Evolutionary conservation across 768 basidiomycete species (phyloP).

Genomic region (Termitomyces titanicus): DNA sequence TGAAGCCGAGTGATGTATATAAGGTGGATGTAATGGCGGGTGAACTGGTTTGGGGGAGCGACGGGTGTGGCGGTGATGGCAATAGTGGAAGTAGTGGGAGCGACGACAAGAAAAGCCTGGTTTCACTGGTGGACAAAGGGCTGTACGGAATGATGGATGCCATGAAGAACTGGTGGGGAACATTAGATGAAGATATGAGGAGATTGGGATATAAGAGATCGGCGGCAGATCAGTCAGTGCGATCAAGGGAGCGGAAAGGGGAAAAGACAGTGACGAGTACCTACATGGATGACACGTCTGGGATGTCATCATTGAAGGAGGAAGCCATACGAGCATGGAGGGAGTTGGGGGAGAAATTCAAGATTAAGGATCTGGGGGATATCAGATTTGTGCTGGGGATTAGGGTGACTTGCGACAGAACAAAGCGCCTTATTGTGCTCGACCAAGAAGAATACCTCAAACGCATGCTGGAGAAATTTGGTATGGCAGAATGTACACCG

Average conservation of each 20-base stretch:
- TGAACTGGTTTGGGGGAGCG: no score
- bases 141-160: background rate
- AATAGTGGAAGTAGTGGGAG: no score
- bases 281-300: background rate
- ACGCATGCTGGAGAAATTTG: no score
- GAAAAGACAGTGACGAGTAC: conserved; percentile 13
- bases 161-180: conserved; percentile 2
- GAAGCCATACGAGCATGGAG: background rate
- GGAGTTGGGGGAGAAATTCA: background rate
- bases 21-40: no score
- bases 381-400: no score
- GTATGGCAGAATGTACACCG: no score
- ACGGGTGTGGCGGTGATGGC: no score
- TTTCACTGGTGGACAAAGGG: background rate
- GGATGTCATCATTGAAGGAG: background rate
- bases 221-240: conserved; percentile 16
- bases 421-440: no score
- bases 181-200: background rate
- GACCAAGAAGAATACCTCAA: no score
- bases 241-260: background rate
- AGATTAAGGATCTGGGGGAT: conserved; percentile 5
- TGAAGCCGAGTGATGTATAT: no score
- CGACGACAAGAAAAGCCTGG: no score
- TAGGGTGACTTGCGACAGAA: no score
- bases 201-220: conserved; percentile 14